These are phyloP conservation scores for Dictyostelium firmibasis DNA, from an alignment of 78 protist species.

Conservation along the genomic window DNA sequence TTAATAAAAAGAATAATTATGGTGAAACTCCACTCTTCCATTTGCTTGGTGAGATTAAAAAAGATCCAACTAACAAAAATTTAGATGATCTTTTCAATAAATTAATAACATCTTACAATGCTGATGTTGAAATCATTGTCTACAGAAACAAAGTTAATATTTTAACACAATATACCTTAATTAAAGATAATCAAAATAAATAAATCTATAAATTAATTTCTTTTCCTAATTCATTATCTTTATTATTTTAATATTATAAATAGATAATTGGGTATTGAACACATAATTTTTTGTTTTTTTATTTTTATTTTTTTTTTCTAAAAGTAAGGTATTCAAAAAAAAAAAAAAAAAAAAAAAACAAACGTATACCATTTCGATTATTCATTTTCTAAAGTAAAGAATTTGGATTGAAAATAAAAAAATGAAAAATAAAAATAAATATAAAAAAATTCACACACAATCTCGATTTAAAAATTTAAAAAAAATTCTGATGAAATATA, in stretches of 20 bases:
- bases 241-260: too few relatives aligned
- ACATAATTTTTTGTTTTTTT: too few relatives aligned
- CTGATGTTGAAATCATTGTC: not conserved
- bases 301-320: too few relatives aligned
- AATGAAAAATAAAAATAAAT: not conserved
- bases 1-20: not conserved
- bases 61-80: not conserved
- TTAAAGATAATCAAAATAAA: not conserved
- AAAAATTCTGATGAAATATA: not conserved
- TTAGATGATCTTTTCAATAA: not conserved
- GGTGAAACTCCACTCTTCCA: not conserved
- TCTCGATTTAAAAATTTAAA: not conserved
- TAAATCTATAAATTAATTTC: too few relatives aligned
- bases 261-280: too few relatives aligned
- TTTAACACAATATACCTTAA: not conserved
- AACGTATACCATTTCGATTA: too few relatives aligned
- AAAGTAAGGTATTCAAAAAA: too few relatives aligned
- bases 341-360: too few relatives aligned
- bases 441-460: not conserved
- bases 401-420: too few relatives aligned
- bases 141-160: not conserved
- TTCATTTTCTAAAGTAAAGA: too few relatives aligned
- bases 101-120: not conserved
- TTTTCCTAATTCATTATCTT: too few relatives aligned
- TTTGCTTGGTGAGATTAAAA: not conserved